Conservation (phyloP, 805 yeast genomes). For the Cyberlindnera maritima region DNA sequence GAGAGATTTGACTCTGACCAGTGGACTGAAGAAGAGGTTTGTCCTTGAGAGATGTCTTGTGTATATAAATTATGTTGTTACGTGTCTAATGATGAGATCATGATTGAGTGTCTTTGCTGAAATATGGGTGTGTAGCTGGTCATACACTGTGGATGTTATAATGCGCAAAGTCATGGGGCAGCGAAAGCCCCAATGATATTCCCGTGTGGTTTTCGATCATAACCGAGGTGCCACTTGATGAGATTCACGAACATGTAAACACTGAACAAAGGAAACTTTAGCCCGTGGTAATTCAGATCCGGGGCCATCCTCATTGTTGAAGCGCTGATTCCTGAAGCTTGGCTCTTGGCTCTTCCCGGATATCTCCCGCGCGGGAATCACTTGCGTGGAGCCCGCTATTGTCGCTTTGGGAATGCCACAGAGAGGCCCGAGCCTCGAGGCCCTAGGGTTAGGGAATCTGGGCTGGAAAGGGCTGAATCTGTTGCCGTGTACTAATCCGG, state of each 20-base stretch:
- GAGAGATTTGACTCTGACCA: conserved; percentile 53
- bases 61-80: neutral
- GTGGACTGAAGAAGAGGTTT: conserved; percentile 77
- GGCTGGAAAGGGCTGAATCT: no score
- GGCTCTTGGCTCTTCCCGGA: conserved; percentile 3
- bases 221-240: no score
- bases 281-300: no score
- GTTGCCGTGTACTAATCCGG: no score
- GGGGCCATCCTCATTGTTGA: neutral
- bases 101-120: conserved; percentile 1
- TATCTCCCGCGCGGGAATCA: conserved; percentile 3
- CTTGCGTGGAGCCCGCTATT: neutral
- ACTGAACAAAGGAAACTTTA: no score
- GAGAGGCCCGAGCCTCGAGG: neutral
- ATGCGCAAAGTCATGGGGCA: no score
- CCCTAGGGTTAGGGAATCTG: no score
- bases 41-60: conserved; percentile 47
- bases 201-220: no score
- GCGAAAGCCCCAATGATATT: no score
- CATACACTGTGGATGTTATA: no score
- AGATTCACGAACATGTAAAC: no score
- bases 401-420: neutral
- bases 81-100: conserved; percentile 10
- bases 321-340: no score
- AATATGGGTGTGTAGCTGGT: neutral